Base-by-base conservation (phyloP, 2,329 filamentous ascomycete genomes). In the Fusarium sororula region DNA sequence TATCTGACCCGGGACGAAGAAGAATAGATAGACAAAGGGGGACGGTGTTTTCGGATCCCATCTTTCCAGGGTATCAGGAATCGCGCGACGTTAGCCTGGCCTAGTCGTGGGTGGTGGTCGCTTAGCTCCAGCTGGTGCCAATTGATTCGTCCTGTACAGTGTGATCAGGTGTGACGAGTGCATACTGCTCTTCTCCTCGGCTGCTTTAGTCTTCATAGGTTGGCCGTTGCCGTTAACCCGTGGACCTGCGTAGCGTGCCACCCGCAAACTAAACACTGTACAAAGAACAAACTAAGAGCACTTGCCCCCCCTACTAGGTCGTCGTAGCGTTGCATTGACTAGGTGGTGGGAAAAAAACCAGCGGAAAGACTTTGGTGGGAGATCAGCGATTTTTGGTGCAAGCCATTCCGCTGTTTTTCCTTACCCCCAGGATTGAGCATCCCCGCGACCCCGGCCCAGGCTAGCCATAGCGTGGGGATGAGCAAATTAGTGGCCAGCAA, bases 1-100 rank as follows among this genome's bases (percentile, higher is more conserved):
- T 74, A 14, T 63, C 48, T 41, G 75, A 75, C 13, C 48, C n/a
- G n/a, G 42, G 12, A 42, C 59, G 11, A 75, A 71, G 35, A 54
- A 60, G 9, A 30, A 77, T 44, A 71, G 75, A 18, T 35, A 22
- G 15, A 60, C 45, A 15, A 73, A 66, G 80, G 69, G 80, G 79
- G 14, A 79, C 74, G 5, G 74, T 75, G 22, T 74, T 81, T 68
- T 77, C 78, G 28, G 77, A 75, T 14, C 74, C 54, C 26, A 60
- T 80, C 17, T 78, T 66, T 37, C 79, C 79, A 14, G 65, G 71
- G 32, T 80, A 78, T 57, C 68, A 78, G 56, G 73, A 80, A 60
- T 78, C 75, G 8, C 77, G 45, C 26, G 0, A 22, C 18, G 3
- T 47, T 47, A 22, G 3, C 47, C 28, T 50, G 10, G 20, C 0